phyloP scores from a whole-genome alignment of 2,329 filamentous ascomycete genomes.

The Thielaviopsis euricoi region DNA sequence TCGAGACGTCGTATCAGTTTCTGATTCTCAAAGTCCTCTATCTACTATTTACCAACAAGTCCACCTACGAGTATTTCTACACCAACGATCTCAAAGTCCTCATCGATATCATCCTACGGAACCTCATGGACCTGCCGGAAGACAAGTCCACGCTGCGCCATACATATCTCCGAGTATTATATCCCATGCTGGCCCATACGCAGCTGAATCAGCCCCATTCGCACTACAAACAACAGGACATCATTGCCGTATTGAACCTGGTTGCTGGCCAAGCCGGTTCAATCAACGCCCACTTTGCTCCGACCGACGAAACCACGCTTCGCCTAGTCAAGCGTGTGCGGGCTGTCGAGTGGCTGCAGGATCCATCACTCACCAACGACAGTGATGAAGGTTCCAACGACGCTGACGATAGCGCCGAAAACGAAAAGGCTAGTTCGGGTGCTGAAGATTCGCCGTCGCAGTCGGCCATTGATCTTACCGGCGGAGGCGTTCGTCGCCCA shows the following conservation, averaged over 20 bases:
- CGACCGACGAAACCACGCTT: conserved; percentile 63
- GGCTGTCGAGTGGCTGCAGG: conserved; percentile 51
- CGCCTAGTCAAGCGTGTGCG: conserved; percentile 61
- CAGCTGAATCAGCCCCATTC: conserved; percentile 64
- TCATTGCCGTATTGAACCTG: conserved; percentile 58
- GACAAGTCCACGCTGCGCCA: conserved; percentile 65
- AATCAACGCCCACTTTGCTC: conserved; percentile 58
- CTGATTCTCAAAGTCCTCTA: conserved; percentile 95
- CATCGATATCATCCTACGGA: conserved; percentile 88
- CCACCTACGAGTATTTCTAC: conserved; percentile 96
- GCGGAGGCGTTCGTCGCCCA: background rate
- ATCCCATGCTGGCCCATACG: conserved; percentile 79
- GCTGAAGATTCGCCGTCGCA: conserved; percentile 16
- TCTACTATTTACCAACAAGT: conserved; percentile 78
- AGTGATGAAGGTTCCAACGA: conserved; percentile 12
- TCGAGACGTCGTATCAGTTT: conserved; percentile 82
- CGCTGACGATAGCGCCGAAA: conserved; percentile 14
- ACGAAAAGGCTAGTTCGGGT: conserved; percentile 17
- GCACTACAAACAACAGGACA: conserved; percentile 81
- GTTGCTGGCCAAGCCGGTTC: conserved; percentile 29
- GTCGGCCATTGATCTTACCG: background rate
- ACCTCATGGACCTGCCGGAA: conserved; percentile 85
- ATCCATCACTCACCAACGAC: conserved; percentile 17
- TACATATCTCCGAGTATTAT: conserved; percentile 85
- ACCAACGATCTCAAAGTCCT: conserved; percentile 92